A percentile compares a stretch with the other conserved stretches of the same genome.
phyloP scores from a whole-genome alignment of 2,329 filamentous ascomycete genomes.

The Ascocoryne sarcoides region DNA sequence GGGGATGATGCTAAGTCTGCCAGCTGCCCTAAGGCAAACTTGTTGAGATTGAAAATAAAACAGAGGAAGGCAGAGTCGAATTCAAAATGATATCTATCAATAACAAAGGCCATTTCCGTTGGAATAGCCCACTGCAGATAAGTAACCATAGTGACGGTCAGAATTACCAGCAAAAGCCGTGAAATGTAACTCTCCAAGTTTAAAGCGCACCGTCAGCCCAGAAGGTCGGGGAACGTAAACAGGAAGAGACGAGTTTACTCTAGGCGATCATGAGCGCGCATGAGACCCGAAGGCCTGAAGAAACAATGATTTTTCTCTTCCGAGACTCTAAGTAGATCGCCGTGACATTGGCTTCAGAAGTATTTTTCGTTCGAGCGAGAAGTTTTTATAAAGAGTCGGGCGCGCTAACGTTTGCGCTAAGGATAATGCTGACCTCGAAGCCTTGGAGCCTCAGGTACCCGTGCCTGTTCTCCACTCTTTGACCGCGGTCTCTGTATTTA shows the following conservation, averaged over 20 bases:
- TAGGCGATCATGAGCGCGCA: constrained; percentile 98
- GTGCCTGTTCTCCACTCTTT: too few relatives aligned
- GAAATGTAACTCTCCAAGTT: constrained; percentile 39
- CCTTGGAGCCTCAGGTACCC: too few relatives aligned
- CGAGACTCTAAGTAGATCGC: constrained; percentile 99
- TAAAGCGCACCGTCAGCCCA: constrained; percentile 44
- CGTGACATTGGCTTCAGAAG: constrained; percentile 57
- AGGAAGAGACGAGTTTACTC: constrained; percentile 68
- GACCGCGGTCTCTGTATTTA: too few relatives aligned
- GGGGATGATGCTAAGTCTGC: constrained; percentile 68
- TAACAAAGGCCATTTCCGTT: too few relatives aligned
- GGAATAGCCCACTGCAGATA: too few relatives aligned
- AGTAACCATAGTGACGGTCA: too few relatives aligned
- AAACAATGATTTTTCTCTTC: constrained; percentile 79
- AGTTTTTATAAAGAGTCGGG: constrained; percentile 1
- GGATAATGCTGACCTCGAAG: too few relatives aligned
- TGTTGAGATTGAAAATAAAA: constrained; percentile 78
- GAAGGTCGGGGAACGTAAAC: constrained; percentile 57
- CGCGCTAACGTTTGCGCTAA: too few relatives aligned
- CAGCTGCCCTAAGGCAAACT: constrained; percentile 75
- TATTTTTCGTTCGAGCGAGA: constrained; percentile 4
- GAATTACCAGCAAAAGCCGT: too few relatives aligned
- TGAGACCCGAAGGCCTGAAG: constrained; percentile 78
- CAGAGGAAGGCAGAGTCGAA: constrained; percentile 39
- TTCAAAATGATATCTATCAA: background rate